Percentiles rank a stretch among this genome's conserved stretches.
Conservation (phyloP, 495 filamentous ascomycete species). For the Thozetella sp. region DNA sequence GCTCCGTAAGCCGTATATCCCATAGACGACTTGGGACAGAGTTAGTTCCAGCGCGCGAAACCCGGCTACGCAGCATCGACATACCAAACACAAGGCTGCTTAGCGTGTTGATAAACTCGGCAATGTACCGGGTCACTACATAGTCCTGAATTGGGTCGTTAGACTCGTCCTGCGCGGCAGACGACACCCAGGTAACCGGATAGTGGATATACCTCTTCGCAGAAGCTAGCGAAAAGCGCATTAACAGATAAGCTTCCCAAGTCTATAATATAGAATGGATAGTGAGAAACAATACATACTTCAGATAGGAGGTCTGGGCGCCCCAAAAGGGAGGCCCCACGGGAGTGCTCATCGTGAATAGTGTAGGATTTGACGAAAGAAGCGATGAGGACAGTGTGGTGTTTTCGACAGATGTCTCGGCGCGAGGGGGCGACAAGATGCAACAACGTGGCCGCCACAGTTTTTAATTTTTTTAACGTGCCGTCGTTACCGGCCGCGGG, state of each 20-base stretch:
- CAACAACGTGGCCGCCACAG: no score
- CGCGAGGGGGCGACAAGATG: no score
- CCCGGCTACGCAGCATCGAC: neutral
- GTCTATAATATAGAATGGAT: no score
- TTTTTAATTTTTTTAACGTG: no score
- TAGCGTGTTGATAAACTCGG: conserved; percentile 54
- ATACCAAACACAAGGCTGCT: conserved; percentile 48
- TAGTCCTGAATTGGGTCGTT: conserved; percentile 39
- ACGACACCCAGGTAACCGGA: neutral
- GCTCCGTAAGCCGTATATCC: conserved; percentile 8
- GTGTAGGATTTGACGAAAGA: no score
- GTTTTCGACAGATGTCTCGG: no score
- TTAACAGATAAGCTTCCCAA: neutral
- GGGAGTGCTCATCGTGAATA: no score
- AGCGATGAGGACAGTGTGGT: no score
- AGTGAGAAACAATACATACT: neutral
- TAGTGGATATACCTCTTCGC: neutral
- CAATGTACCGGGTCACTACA: conserved; percentile 47
- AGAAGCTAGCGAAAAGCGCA: neutral
- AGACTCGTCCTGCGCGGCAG: neutral
- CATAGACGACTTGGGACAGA: neutral
- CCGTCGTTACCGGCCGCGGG: no score
- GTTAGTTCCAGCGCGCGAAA: neutral
- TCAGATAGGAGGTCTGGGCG: neutral
- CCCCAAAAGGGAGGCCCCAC: no score